phyloP scores from a whole-genome alignment of 768 basidiomycete species.

The Naematelia aurantialba region DNA sequence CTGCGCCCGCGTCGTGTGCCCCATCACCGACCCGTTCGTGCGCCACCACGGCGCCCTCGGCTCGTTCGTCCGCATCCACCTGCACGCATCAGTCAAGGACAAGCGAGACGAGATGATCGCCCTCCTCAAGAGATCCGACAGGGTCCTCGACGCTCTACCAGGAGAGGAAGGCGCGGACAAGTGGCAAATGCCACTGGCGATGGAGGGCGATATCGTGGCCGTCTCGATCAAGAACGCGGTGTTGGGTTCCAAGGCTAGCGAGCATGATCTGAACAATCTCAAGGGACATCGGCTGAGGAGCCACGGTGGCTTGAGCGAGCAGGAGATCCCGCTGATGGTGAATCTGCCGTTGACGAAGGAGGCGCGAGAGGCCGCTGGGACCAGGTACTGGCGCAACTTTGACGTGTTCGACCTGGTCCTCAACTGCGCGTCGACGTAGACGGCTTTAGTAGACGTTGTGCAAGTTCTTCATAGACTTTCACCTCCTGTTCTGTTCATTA shows the following conservation, averaged over 20 bases:
- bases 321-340: conserved; percentile 3
- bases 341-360: not conserved
- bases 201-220: conserved; percentile 4
- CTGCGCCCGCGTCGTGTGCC: not conserved
- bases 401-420: conserved; percentile 8
- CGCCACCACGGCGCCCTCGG: conserved; percentile 7
- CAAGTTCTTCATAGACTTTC: no score
- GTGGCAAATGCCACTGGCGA: conserved; percentile 1
- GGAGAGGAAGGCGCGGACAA: conserved; percentile 1
- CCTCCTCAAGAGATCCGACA: not conserved
- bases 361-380: not conserved
- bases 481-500: no score
- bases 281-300: conserved; percentile 8
- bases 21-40: conserved; percentile 11
- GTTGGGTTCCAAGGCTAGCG: not conserved
- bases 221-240: conserved; percentile 6
- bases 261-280: conserved; percentile 7
- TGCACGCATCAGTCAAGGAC: not conserved
- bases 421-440: not conserved
- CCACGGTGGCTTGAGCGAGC: conserved; percentile 8
- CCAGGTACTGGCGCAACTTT: conserved; percentile 7
- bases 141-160: conserved; percentile 1
- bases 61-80: conserved; percentile 5
- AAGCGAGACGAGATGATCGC: conserved; percentile 1
- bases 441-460: no score